Base-by-base conservation (phyloP, 202 grass and related monocot species). In the Bolboschoenoplectus hybrid region DNA sequence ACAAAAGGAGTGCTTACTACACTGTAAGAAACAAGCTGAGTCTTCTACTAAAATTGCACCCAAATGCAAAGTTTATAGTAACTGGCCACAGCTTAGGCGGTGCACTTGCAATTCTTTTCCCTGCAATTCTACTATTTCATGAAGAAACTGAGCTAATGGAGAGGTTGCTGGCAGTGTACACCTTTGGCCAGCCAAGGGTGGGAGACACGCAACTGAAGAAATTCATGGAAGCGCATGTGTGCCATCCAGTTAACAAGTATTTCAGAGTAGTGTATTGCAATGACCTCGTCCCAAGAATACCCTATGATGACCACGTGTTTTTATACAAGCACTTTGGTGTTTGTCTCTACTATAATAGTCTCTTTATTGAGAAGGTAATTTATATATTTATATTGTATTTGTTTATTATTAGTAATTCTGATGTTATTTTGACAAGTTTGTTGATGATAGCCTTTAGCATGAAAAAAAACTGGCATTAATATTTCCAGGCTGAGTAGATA, bases 121-220 rank as follows among this genome's bases (percentile, higher is more conserved):
- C 90, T 32, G 52, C 89, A 74, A 67, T 93, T 10, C 55, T 95
- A 80, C 84, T 90, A 51, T 74, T 92, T 88, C 95, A 97, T 73
- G 72, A 55, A 80, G 89, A 97, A 85, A 85, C 84, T 47, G 39
- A 86, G 32, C 41, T 89, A 84, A 50, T 95, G 88, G 85, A 88
- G 50, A 86, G 86, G 53, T 7, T 95, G 53, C 81, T 65, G 36
- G 81, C 71, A 43, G 84, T 97, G 62, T 87, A 90, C 74, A 97
- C 93, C 9, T 97, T 93, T 79, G 95, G 85, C 58, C 95, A 97
- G 90, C 95, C 95, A 20, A 88, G 89, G 77, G 88, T 97, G 13
- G 95, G 95, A 12, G 89, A 97, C 83, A 83, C 83, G 72, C 81
- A 92, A 86, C 88, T 94, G 35, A 71, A 80, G 77, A 92, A 89